Evolutionary conservation across 345 rosid species (phyloP).

Genomic region (Bruguiera sexangula): DNA sequence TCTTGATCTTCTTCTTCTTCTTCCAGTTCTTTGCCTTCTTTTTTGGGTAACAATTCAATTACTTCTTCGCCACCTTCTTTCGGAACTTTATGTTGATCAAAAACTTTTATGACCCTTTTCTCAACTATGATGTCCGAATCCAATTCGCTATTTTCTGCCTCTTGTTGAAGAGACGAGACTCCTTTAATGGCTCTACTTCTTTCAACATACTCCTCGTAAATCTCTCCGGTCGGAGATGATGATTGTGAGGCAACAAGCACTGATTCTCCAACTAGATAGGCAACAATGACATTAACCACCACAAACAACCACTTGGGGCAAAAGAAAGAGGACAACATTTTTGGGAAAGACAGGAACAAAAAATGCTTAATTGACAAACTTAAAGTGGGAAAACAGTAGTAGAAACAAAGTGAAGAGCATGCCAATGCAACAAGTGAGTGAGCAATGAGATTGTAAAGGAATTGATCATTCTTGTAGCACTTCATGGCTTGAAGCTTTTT

Average conservation of each 20-base stretch:
- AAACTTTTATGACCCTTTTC: not conserved
- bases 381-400: conserved; percentile 25
- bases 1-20: not conserved
- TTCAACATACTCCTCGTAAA: conserved; percentile 47
- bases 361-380: conserved; percentile 21
- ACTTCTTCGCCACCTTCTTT: conserved; percentile 3
- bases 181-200: conserved; percentile 24
- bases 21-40: not conserved
- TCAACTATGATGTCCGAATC: not conserved
- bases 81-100: conserved; percentile 3
- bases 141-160: not conserved
- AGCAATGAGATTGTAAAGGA: conserved; percentile 19
- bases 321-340: conserved; percentile 24
- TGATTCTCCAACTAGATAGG: conserved; percentile 51
- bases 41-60: not conserved
- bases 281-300: conserved; percentile 48
- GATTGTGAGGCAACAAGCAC: conserved; percentile 16
- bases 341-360: conserved; percentile 24
- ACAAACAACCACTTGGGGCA: conserved; percentile 48
- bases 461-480: not conserved
- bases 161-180: conserved; percentile 11
- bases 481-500: conserved; percentile 17
- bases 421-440: conserved; percentile 28
- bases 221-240: conserved; percentile 12
- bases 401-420: conserved; percentile 23